phyloP scores from a whole-genome alignment of 306 rosid genomes.

The Acacia acuminata region DNA sequence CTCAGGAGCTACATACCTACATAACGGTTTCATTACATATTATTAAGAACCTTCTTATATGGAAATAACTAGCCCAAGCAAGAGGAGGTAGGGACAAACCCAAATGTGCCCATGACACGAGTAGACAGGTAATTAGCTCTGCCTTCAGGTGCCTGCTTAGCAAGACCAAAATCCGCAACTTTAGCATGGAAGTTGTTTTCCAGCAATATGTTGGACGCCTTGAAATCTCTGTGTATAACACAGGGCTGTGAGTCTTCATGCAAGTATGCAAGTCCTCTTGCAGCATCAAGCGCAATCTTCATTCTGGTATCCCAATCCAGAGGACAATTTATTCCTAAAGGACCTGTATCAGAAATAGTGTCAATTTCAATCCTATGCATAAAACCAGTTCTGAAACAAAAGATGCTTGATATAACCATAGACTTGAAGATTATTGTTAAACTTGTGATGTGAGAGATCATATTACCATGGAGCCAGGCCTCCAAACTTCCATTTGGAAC shows the following conservation, averaged over 20 bases:
- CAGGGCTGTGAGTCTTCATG: slow-evolving; percentile 98
- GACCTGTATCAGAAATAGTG: slow-evolving; percentile 57
- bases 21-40: slow-evolving; percentile 34
- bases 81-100: slow-evolving; percentile 57
- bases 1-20: slow-evolving; percentile 98
- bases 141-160: slow-evolving; percentile 97
- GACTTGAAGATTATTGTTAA: not conserved
- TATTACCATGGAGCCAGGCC: slow-evolving; percentile 97
- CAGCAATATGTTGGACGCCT: slow-evolving; percentile 94
- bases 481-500: slow-evolving; percentile 98
- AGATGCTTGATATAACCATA: not conserved
- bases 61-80: slow-evolving; percentile 21
- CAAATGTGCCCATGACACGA: slow-evolving; percentile 99
- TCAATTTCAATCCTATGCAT: slow-evolving; percentile 21
- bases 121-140: slow-evolving; percentile 86
- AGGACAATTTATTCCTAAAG: slow-evolving; percentile 89
- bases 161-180: slow-evolving; percentile 98
- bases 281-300: slow-evolving; percentile 98
- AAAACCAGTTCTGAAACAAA: slow-evolving; percentile 5
- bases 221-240: slow-evolving; percentile 93
- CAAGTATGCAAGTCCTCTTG: slow-evolving; percentile 94
- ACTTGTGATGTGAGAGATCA: slow-evolving; percentile 16
- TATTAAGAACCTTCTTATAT: slow-evolving; percentile 23
- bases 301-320: slow-evolving; percentile 97
- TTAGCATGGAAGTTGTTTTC: slow-evolving; percentile 92